Percentiles rank a stretch among this genome's conserved stretches.
phyloP scores from a whole-genome alignment of 768 basidiomycete species.

The Nidula microcarpa region DNA sequence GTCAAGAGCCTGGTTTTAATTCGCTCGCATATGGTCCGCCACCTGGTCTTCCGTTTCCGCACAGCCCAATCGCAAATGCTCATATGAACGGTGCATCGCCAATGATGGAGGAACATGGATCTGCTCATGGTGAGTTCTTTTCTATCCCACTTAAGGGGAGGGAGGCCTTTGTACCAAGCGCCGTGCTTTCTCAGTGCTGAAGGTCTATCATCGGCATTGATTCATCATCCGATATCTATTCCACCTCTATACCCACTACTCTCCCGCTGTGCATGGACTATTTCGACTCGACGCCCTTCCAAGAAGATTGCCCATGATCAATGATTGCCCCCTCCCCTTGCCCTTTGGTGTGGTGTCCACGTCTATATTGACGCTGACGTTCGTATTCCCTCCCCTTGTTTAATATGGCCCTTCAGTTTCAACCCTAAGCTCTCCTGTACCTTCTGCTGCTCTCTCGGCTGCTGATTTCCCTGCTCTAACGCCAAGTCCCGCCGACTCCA shows the following conservation, averaged over 20 bases:
- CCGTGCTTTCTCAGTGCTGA: slow-evolving; percentile 89
- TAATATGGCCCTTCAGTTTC: slow-evolving; percentile 32
- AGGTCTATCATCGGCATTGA: slow-evolving; percentile 72
- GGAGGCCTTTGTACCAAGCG: slow-evolving; percentile 86
- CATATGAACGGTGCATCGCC: slow-evolving; percentile 4
- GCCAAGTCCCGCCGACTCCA: slow-evolving; percentile 26
- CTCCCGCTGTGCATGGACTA: slow-evolving; percentile 28
- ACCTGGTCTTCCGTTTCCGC: slow-evolving; percentile 56
- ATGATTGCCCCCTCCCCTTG: slow-evolving; percentile 43
- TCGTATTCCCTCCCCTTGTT: slow-evolving; percentile 31
- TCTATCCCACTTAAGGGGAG: slow-evolving; percentile 60
- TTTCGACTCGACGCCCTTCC: slow-evolving; percentile 29
- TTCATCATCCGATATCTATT: slow-evolving; percentile 36
- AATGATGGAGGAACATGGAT: slow-evolving; percentile 26
- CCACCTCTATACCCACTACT: slow-evolving; percentile 22
- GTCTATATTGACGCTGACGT: slow-evolving; percentile 53
- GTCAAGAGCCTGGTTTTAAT: slow-evolving; percentile 25
- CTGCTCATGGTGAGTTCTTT: slow-evolving; percentile 66
- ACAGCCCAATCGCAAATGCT: slow-evolving; percentile 2
- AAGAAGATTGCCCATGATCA: slow-evolving; percentile 13
- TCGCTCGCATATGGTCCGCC: slow-evolving; percentile 54
- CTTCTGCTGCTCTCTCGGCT: slow-evolving; percentile 58
- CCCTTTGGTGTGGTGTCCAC: slow-evolving; percentile 41
- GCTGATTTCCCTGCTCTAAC: slow-evolving; percentile 77
- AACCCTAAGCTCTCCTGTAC: slow-evolving; percentile 38